These are phyloP conservation scores for Psidium friedrichsthalianum DNA, from an alignment of 345 rosid species.

Conservation along the genomic window DNA sequence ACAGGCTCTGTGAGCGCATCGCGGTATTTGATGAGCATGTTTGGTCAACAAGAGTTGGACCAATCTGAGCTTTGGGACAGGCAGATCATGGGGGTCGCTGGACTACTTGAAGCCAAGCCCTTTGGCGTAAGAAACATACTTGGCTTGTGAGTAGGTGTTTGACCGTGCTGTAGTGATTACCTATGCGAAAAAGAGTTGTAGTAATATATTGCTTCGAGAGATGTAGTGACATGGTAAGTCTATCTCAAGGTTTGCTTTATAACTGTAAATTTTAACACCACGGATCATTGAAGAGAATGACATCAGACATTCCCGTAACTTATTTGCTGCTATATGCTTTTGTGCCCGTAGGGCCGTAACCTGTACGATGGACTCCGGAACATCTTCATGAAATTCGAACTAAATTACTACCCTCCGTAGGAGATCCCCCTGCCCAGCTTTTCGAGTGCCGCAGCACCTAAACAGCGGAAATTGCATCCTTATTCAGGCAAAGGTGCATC, in stretches of 20 bases:
- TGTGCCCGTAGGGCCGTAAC: neutral
- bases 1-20: conserved; percentile 9
- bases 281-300: neutral
- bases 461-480: neutral
- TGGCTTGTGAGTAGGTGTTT: neutral
- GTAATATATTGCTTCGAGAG: neutral
- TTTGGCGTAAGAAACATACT: neutral
- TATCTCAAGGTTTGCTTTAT: neutral
- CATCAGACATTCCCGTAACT: neutral
- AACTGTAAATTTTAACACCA: neutral
- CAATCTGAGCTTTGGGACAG: neutral
- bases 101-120: neutral
- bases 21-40: neutral
- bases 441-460: neutral
- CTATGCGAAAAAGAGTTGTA: neutral
- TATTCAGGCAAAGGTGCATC: neutral
- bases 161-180: neutral
- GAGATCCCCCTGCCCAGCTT: neutral
- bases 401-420: neutral
- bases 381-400: neutral
- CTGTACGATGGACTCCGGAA: neutral
- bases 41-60: conserved; percentile 5
- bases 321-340: neutral
- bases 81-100: neutral
- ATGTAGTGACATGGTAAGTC: neutral